These are phyloP conservation scores for Phialophora macrospora DNA, from an alignment of 2,329 filamentous ascomycete genomes.

Conservation along the genomic window DNA sequence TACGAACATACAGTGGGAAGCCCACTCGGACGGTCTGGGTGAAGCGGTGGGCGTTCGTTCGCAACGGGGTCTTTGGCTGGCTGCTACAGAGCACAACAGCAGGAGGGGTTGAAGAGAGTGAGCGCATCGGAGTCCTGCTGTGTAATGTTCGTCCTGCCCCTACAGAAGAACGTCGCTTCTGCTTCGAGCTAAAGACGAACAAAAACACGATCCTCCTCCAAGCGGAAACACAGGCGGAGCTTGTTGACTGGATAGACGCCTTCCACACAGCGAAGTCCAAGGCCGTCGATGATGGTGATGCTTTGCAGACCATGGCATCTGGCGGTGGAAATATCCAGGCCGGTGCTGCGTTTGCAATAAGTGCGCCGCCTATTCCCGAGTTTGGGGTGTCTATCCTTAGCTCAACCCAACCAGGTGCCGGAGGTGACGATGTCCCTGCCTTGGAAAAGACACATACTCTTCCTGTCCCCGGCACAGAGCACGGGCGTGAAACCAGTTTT, in stretches of 20 bases:
- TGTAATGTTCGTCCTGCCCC: conserved; percentile 91
- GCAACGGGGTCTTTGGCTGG: conserved; percentile 95
- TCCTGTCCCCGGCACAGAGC: conserved; percentile 67
- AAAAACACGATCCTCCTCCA: conserved; percentile 87
- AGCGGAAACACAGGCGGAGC: conserved; percentile 85
- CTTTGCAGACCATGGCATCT: conserved; percentile 53
- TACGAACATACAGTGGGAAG: conserved; percentile 81
- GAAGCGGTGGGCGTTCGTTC: conserved; percentile 92
- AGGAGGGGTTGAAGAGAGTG: conserved; percentile 88
- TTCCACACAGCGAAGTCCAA: conserved; percentile 94
- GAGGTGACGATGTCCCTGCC: conserved; percentile 56
- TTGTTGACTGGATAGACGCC: conserved; percentile 92
- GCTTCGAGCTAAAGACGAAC: conserved; percentile 98
- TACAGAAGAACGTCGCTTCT: conserved; percentile 91
- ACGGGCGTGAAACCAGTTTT: conserved; percentile 68
- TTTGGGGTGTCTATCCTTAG: conserved; percentile 82
- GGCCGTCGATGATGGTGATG: conserved; percentile 75
- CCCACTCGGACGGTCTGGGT: conserved; percentile 89
- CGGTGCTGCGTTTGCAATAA: conserved; percentile 88
- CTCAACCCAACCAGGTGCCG: conserved; percentile 57
- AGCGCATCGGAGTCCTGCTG: conserved; percentile 91
- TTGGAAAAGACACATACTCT: conserved; percentile 69
- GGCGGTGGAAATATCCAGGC: conserved; percentile 52
- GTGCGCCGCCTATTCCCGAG: conserved; percentile 82
- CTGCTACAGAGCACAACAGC: conserved; percentile 79